Evolutionary conservation across 305 asterid genomes (phyloP).

Genomic region (Fraxinus angustifolia): DNA sequence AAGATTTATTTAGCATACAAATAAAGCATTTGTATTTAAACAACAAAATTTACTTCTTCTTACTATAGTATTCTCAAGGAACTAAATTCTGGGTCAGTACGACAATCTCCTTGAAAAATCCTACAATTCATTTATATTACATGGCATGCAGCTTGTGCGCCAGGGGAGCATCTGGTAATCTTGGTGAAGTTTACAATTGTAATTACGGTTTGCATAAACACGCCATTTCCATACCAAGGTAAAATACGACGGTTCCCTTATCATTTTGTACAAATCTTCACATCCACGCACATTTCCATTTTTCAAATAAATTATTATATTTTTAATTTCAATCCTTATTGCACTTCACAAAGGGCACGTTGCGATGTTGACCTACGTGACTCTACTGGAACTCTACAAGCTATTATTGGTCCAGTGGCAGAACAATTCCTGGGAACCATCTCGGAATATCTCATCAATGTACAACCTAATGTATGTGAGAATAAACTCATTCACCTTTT

Average conservation of each 20-base stretch:
- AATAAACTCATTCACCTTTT: not conserved
- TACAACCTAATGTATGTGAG: no score
- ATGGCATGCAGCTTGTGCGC: not conserved
- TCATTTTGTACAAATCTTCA: not conserved
- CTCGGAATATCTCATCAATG: no score
- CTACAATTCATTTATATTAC: not conserved
- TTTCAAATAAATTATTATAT: no score
- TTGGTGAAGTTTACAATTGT: not conserved
- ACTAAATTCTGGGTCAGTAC: not conserved
- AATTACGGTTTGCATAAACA: not conserved
- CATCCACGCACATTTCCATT: not conserved
- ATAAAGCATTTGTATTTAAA: not conserved
- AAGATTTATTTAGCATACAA: not conserved
- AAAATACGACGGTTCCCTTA: not conserved
- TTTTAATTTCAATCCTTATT: not conserved
- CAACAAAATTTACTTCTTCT: not conserved
- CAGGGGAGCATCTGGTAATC: not conserved
- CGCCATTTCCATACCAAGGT: not conserved
- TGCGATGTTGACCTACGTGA: not conserved
- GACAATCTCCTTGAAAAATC: not conserved
- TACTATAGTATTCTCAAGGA: not conserved
- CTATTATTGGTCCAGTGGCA: not conserved
- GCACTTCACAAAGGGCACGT: not conserved
- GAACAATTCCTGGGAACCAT: no score
- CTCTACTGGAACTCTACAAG: not conserved